Base-by-base conservation (phyloP, 2,329 filamentous ascomycete species). In the Colletotrichum shisoi region DNA sequence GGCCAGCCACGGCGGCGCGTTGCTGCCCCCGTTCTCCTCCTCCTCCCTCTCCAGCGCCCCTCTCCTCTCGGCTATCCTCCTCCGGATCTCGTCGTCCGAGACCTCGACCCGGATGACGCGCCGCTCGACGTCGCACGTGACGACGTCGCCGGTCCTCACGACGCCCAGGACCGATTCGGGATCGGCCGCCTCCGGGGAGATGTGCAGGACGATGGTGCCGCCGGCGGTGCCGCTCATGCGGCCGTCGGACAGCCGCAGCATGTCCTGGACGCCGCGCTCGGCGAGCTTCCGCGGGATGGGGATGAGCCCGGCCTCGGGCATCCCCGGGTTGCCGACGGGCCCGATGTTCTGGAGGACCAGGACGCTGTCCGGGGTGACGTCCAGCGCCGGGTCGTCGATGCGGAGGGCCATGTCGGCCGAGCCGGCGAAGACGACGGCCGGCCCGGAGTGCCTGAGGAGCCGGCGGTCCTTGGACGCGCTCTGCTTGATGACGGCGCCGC, bases 271-370 rank as follows among this genome's bases (percentile, higher is more conserved):
- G 9, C 91, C 91, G 1, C 88, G 88, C 0, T 90, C 88, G 0
- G 91, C 92, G 37, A 90, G 88, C 57, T 94, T 93, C 74, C 94
- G 91, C 17, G 96, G 88, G 27, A 86, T 85, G 0, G 84, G 84
- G 1, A 86, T 79, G 31, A 86, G 75, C 0, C 84, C 84, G 63
- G 95, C 93, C 77, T 97, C 94, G 1, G 93, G 94, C 94, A 97
- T 97, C 13, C 94, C 94, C 0, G 94, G 94, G 2, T 92, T 93
- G 21, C 93, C 93, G 60, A 95, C 92, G 0, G 93, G 94, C 0
- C 94, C 94, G 73, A 97, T 94, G 69, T 93, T 94, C 70, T 93
- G 89, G 31, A 97, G 88, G 4, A 97, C 88, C 0, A 97, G 82
- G 9, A 97, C 93, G 51, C 80, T 82, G 46, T 84, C 76, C 0